These are phyloP conservation scores for Trichophyton verrucosum DNA, from an alignment of 2,329 filamentous ascomycete genomes.

Conservation along the genomic window DNA sequence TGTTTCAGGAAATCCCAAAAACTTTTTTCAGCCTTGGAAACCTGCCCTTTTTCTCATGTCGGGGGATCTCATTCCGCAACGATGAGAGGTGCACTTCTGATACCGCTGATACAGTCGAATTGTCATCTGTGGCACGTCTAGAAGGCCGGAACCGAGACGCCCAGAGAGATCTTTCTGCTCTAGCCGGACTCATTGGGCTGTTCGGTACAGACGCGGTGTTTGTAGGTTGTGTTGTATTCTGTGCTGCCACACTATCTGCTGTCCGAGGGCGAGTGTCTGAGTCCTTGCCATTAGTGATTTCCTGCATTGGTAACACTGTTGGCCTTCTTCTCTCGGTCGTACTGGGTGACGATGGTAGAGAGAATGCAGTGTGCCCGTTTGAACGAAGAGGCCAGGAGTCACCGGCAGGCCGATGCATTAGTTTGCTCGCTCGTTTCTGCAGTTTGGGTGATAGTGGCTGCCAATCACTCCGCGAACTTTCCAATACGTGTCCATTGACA, in stretches of 20 bases:
- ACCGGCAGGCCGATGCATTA: constrained; percentile 11
- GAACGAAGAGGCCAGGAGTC: constrained; percentile 18
- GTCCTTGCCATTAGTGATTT: neutral
- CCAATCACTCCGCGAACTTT: constrained; percentile 6
- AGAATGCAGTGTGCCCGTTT: constrained; percentile 3
- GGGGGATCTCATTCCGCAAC: neutral
- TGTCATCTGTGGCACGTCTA: constrained; percentile 5
- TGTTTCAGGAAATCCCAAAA: constrained; percentile 9
- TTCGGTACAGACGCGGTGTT: neutral
- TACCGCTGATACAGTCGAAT: neutral
- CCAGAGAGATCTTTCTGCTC: constrained; percentile 9
- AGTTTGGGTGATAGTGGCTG: constrained; percentile 13
- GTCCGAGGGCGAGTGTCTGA: constrained; percentile 8
- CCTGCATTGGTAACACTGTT: neutral
- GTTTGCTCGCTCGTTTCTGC: constrained; percentile 21
- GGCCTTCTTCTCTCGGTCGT: neutral
- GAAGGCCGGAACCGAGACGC: constrained; percentile 9
- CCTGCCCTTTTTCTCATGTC: constrained; percentile 12
- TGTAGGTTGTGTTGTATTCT: neutral
- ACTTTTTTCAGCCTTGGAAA: constrained; percentile 11
- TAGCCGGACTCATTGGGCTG: neutral
- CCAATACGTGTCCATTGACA: neutral
- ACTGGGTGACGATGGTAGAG: neutral
- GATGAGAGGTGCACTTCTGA: constrained; percentile 3
- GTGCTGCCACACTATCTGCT: constrained; percentile 11